Evolutionary conservation across 305 asterid species (phyloP).

Genomic region (Ilex paraguariensis): DNA sequence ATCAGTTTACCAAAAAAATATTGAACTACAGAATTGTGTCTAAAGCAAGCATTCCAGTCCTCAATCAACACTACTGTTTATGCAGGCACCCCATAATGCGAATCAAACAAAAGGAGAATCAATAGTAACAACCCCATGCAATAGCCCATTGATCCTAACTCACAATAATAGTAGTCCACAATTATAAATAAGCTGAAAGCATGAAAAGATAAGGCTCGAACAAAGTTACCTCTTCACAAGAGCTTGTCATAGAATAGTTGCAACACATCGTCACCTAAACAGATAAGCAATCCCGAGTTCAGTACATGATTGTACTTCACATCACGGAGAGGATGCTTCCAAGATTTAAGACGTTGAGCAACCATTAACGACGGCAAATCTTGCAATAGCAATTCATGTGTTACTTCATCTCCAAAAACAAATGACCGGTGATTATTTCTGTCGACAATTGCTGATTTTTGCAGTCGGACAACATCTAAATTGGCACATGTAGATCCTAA

Average conservation of each 20-base stretch:
- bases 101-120: too few relatives aligned
- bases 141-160: too few relatives aligned
- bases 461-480: constrained; percentile 60
- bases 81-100: too few relatives aligned
- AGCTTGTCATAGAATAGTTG: constrained; percentile 41
- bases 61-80: too few relatives aligned
- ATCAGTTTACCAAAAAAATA: too few relatives aligned
- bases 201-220: neutral
- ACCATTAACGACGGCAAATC: constrained; percentile 51
- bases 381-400: constrained; percentile 50
- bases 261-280: constrained; percentile 58
- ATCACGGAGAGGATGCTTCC: constrained; percentile 45
- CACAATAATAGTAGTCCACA: too few relatives aligned
- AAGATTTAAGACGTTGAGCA: constrained; percentile 39
- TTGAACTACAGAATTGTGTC: too few relatives aligned
- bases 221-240: constrained; percentile 23
- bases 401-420: constrained; percentile 61
- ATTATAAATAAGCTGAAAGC: too few relatives aligned
- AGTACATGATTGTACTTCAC: constrained; percentile 39
- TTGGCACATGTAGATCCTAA: constrained; percentile 43
- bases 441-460: constrained; percentile 61
- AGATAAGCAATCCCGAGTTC: constrained; percentile 48
- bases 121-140: too few relatives aligned
- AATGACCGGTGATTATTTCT: constrained; percentile 41
- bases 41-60: too few relatives aligned